Base-by-base conservation (phyloP, 1,284 basidiomycete genomes). In the Ceratobasidium sp. region DNA sequence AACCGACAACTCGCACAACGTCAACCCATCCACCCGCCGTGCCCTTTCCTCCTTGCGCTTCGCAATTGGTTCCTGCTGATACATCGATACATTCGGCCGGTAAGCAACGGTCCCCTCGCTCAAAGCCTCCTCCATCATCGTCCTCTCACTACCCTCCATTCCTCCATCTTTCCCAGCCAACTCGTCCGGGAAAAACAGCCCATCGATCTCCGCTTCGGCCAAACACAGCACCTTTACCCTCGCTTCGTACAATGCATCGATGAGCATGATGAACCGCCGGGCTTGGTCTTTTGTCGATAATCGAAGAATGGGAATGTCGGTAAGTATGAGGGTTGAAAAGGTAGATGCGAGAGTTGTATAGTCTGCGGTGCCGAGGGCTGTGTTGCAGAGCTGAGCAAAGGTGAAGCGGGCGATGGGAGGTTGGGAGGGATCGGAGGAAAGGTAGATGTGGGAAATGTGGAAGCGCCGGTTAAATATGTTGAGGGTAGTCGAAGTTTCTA, bases 261-360 rank as follows among this genome's bases (percentile, higher is more conserved):
- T 88, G 71, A 93, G 86, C 16, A 91, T 92, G 82, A 93, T 93
- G 82, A 93, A 88, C 2, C 92, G 85, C 14, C 91, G 84, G 2
- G 92, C 92, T 84, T 93, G 90, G 82, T 94, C 92, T 85, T 93
- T 94, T 50, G 86, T 85, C 14, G 88, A 86, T 2, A 92, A 84
- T 16, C 86, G 86, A 2, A 93, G 86, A 41, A 90, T 81, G 0
- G 92, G 91, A 23, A 93, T 88, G 48, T 88, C 85, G 65, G 89
- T 89, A 73, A 94, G 86, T 79, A 89, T 86, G 75, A 93, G 84
- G 0, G 89, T 91, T 77, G 87, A 86, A 80, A 88, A 92, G 1
- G 86, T 88, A 0, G 89, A 89, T 0, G 90, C 89, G 10, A 94
- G 84, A 0, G 90, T 89, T 55, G 93, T 85, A 82, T 93, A 94